phyloP scores from a whole-genome alignment of 108 stramenopile species.

The Stephanodiscus triporus region DNA sequence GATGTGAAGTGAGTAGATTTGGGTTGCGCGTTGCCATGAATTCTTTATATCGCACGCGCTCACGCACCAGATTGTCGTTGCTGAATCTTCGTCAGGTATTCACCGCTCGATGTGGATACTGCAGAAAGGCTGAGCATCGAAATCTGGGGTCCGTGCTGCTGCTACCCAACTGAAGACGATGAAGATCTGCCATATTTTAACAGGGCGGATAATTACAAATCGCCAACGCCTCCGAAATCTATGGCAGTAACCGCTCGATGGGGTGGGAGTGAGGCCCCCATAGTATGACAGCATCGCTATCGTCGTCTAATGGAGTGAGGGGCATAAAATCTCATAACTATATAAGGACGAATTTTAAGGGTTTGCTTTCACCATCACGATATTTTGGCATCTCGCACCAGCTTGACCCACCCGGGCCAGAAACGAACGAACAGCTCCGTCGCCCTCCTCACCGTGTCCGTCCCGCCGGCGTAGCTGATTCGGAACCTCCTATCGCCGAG shows the following conservation, averaged over 20 bases:
- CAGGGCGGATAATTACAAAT: constrained; percentile 35
- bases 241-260: constrained; percentile 40
- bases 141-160: constrained; percentile 55
- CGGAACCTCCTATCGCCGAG: constrained; percentile 85
- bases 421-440: constrained; percentile 75
- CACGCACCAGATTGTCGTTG: not conserved
- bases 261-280: constrained; percentile 47
- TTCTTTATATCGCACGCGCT: not conserved
- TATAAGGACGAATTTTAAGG: not conserved
- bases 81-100: constrained; percentile 44
- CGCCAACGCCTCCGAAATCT: constrained; percentile 35
- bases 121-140: constrained; percentile 51
- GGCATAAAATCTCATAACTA: no score
- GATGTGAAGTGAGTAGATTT: constrained; percentile 68
- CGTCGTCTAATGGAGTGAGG: no score
- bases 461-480: constrained; percentile 85
- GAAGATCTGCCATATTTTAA: constrained; percentile 49
- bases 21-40: not conserved
- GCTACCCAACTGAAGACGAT: constrained; percentile 79
- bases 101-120: constrained; percentile 57
- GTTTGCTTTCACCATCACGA: not conserved
- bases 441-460: constrained; percentile 59
- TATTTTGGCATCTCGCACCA: constrained; percentile 43
- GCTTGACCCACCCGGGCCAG: constrained; percentile 63
- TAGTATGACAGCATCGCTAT: constrained; percentile 24